Evolutionary conservation across 345 rosid genomes (phyloP), one percentile per base, ranked within the genome.

Genomic region (Eucalyptus sp.): DNA sequence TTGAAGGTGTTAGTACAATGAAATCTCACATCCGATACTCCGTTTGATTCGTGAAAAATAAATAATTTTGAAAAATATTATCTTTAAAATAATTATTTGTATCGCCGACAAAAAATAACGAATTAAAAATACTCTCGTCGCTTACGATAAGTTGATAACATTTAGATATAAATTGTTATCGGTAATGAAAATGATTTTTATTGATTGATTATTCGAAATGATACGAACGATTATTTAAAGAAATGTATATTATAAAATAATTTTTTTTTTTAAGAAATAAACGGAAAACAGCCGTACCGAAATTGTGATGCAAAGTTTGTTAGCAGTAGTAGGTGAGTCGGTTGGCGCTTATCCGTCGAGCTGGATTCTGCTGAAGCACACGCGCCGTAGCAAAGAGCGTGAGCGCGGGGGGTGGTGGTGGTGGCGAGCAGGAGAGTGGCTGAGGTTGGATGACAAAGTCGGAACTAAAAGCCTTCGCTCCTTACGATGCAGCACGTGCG

Each of bases 401-500:
- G 87, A 56, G 62, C 62, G 29, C 13, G 62, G 60, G 62, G 62
- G 62, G 62, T 4, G 62, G 62, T 24, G 62, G 27, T 56, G 62
- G 58, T 7, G 24, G 24, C 66, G 7, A 5, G 58, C 52, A 27
- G 22, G 60, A 86, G 60, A 86, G 60, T 22, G 43, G 31, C 43
- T 50, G 25, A 46, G 64, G 25, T 33, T 52, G 62, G 62, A 33
- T 52, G 29, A 86, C 56, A 51, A 86, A 51, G 87, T 54, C 87
- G 68, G 84, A 76, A 76, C 84, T 3, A 86, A 86, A 29, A 56
- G 20, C 50, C 44, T 86, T 87, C 49, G 88, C 50, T 41, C 12
- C 51, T 8, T 41, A 87, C 79, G 88, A 87, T 79, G 88, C 49
- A 58, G 68, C 88, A 87, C 88, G 88, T 87, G 71, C 88, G 88